A percentile compares a stretch with the other conserved stretches of the same genome.
Evolutionary conservation across 441 rosid genomes (phyloP).

Genomic region (Pelargonium myrrhifolium): DNA sequence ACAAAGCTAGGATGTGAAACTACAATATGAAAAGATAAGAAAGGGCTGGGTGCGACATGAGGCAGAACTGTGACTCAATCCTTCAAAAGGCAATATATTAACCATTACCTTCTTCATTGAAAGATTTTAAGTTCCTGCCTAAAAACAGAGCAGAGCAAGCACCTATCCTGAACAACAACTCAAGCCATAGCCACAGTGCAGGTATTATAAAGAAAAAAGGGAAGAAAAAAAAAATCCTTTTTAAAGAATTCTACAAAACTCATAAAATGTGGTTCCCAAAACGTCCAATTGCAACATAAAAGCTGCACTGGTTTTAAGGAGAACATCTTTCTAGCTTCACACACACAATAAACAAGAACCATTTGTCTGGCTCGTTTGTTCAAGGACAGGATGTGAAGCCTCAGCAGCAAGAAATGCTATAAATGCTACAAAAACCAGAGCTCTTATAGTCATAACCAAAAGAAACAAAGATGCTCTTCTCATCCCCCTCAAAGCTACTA

Average conservation of each 20-base stretch:
- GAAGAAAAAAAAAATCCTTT: no score
- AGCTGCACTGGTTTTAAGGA: slow-evolving; percentile 16
- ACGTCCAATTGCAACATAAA: slow-evolving; percentile 16
- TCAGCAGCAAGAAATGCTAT: background rate
- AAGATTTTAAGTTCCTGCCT: background rate
- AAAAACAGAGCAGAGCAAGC: background rate
- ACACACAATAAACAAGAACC: background rate
- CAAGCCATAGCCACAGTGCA: background rate
- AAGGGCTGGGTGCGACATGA: background rate
- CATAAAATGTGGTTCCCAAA: slow-evolving; percentile 12
- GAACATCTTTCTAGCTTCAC: slow-evolving; percentile 16
- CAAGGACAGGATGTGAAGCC: slow-evolving; percentile 1
- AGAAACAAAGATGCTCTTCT: no score
- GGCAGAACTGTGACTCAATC: background rate
- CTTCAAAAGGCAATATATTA: background rate
- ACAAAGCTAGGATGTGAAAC: slow-evolving; percentile 19
- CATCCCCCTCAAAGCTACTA: no score
- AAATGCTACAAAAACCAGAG: no score
- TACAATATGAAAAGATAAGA: background rate
- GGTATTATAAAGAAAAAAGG: no score
- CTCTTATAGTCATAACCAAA: no score
- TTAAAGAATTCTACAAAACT: background rate
- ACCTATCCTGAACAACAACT: no score
- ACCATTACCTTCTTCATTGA: background rate
- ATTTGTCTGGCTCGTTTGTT: background rate